These are phyloP conservation scores for Lasiodiplodia sp. DNA, from an alignment of 2,329 filamentous ascomycete genomes.

Conservation along the genomic window DNA sequence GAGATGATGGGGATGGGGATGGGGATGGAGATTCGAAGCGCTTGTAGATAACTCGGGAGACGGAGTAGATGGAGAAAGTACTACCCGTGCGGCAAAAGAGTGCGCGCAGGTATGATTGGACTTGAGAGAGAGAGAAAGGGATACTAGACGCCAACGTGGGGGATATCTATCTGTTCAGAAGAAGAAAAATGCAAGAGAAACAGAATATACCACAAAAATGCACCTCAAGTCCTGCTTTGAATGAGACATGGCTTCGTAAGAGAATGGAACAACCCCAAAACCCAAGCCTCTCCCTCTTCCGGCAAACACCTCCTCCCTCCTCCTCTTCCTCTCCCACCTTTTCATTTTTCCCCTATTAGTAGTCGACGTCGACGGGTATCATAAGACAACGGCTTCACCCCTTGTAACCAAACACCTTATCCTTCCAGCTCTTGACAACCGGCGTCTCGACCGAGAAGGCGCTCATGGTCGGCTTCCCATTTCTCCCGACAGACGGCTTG, in stretches of 20 bases:
- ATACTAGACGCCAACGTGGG: not conserved
- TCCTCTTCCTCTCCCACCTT: not conserved
- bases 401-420: constrained; percentile 28
- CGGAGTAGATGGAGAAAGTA: too few relatives aligned
- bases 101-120: not conserved
- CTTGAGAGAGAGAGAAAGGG: not conserved
- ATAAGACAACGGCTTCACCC: not conserved
- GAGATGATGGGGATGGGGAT: too few relatives aligned
- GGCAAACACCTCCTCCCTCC: not conserved
- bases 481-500: not conserved
- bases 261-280: not conserved
- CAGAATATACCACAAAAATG: constrained; percentile 5
- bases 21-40: too few relatives aligned
- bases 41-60: too few relatives aligned
- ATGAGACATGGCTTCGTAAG: constrained; percentile 12
- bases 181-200: constrained; percentile 9
- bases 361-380: too few relatives aligned
- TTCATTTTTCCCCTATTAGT: too few relatives aligned
- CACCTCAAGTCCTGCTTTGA: constrained; percentile 6
- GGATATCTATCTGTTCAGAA: constrained; percentile 20
- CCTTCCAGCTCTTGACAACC: constrained; percentile 34
- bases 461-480: constrained; percentile 41
- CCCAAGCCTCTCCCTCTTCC: not conserved
- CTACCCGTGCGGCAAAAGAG: too few relatives aligned
- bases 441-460: constrained; percentile 41